These are phyloP conservation scores for Aureobasidium sp. DNA, from an alignment of 2,329 filamentous ascomycete genomes.

Conservation along the genomic window DNA sequence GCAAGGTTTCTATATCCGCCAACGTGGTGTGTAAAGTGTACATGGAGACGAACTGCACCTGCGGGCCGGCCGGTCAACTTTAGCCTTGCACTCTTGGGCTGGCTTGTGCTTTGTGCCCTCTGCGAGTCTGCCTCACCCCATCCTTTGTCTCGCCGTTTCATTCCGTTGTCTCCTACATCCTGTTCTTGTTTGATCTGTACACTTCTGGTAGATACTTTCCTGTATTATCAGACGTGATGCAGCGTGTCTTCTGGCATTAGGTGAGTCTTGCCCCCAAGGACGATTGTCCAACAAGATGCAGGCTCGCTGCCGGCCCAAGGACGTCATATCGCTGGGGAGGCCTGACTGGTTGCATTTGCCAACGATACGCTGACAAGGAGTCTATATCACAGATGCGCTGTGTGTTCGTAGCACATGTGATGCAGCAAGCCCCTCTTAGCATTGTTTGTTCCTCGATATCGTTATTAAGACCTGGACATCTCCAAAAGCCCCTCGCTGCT, in stretches of 20 bases:
- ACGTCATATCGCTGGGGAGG: conserved; percentile 11
- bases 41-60: neutral
- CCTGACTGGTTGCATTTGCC: conserved; percentile 9
- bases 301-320: neutral
- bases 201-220: neutral
- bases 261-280: neutral
- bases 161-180: conserved; percentile 4
- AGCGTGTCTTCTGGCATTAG: conserved; percentile 4
- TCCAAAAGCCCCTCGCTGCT: neutral
- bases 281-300: conserved; percentile 1
- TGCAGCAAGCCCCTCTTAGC: conserved; percentile 4
- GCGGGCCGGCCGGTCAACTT: conserved; percentile 7
- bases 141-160: conserved; percentile 4
- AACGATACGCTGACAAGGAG: conserved; percentile 4
- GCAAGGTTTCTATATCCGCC: neutral
- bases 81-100: neutral
- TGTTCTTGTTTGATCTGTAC: neutral
- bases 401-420: conserved; percentile 10
- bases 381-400: neutral
- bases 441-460: neutral
- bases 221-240: conserved; percentile 11
- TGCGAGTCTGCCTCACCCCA: neutral
- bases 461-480: neutral
- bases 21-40: conserved; percentile 2
- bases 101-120: conserved; percentile 1